phyloP scores from a whole-genome alignment of 2,329 filamentous ascomycete genomes.

The Ustilaginoidea virens region DNA sequence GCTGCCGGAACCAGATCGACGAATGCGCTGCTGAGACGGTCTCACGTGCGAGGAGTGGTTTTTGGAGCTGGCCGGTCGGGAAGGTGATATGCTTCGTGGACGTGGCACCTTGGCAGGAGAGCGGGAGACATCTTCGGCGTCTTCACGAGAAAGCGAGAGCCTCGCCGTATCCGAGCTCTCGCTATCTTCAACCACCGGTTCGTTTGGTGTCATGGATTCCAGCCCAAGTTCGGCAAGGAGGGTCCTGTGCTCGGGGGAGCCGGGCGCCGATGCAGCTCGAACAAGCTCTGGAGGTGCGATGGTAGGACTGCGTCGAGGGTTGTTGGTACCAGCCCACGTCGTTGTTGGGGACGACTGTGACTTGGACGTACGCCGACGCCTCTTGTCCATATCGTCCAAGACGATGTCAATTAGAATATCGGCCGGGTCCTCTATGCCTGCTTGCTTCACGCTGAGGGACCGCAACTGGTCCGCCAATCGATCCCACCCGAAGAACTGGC shows the following conservation, averaged over 20 bases:
- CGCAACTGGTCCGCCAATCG: constrained; percentile 80
- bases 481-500: constrained; percentile 97
- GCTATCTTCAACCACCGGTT: constrained; percentile 29
- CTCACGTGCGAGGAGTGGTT: constrained; percentile 53
- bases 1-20: constrained; percentile 80
- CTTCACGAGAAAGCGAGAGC: constrained; percentile 29
- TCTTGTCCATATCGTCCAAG: constrained; percentile 88
- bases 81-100: constrained; percentile 68
- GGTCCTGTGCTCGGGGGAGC: constrained; percentile 37
- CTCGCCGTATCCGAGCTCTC: constrained; percentile 16
- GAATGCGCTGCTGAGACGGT: constrained; percentile 60
- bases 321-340: constrained; percentile 44
- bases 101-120: constrained; percentile 30
- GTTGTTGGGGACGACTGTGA: constrained; percentile 64
- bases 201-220: constrained; percentile 42
- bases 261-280: constrained; percentile 53
- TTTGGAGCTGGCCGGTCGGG: constrained; percentile 59
- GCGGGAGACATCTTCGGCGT: constrained; percentile 28
- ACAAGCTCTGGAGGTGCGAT: constrained; percentile 50
- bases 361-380: constrained; percentile 77
- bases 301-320: constrained; percentile 46
- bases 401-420: constrained; percentile 89
- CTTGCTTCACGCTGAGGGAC: constrained; percentile 77
- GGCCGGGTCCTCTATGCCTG: constrained; percentile 73
- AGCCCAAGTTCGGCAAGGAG: constrained; percentile 35